phyloP scores from a whole-genome alignment of 169 alveolate genomes.

The Plasmodium fragile region DNA sequence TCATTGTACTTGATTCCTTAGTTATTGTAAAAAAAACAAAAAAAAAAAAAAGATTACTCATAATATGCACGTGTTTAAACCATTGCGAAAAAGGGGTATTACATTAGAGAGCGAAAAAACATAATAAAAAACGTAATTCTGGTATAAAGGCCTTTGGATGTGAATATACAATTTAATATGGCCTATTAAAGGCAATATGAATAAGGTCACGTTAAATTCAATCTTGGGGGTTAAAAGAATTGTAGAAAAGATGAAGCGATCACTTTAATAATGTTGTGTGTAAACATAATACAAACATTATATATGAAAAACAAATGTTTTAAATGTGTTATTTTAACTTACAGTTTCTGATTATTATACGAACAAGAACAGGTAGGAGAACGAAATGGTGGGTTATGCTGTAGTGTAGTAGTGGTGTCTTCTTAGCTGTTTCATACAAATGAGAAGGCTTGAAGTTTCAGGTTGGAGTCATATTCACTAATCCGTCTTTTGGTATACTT shows the following conservation, averaged over 20 bases:
- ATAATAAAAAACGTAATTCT: neutral
- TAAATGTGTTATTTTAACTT: neutral
- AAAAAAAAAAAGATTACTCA: neutral
- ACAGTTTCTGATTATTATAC: neutral
- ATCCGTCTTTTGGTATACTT: neutral
- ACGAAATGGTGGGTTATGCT: neutral
- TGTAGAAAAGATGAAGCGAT: neutral
- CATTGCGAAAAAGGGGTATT: neutral
- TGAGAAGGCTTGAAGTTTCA: neutral
- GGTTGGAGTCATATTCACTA: neutral
- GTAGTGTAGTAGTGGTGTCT: neutral
- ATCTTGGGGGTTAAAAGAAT: neutral
- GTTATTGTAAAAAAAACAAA: neutral
- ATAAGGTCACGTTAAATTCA: neutral
- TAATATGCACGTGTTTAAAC: neutral
- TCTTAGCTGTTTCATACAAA: neutral
- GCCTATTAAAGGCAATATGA: neutral
- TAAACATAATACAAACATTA: neutral
- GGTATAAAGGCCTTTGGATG: neutral
- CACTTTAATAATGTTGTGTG: neutral
- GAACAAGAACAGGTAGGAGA: neutral
- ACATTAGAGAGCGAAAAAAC: neutral
- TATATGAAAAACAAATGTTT: neutral
- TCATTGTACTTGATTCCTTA: neutral
- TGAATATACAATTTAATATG: neutral